Evolutionary conservation across 495 filamentous ascomycete genomes (phyloP).

Genomic region (Penicillium soppii): DNA sequence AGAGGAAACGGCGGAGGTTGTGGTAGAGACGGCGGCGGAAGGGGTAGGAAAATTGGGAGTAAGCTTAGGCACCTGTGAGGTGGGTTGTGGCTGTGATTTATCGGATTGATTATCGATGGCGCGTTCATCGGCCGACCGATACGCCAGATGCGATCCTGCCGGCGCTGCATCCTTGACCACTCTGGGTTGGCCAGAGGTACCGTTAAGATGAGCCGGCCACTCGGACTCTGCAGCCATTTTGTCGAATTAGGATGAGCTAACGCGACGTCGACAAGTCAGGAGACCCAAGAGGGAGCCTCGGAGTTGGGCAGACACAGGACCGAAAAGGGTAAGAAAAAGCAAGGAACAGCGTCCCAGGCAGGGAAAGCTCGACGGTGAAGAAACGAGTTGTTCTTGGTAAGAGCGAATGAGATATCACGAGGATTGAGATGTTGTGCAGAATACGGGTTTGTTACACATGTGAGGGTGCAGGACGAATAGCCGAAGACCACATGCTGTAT

Average conservation of each 20-base stretch:
- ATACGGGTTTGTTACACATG: slow-evolving; percentile 37
- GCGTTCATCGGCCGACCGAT: slow-evolving; percentile 30
- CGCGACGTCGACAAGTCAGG: slow-evolving; percentile 41
- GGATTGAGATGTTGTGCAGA: slow-evolving; percentile 31
- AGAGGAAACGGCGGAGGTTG: slow-evolving; percentile 48
- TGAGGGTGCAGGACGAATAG: slow-evolving; percentile 36
- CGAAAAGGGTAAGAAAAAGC: slow-evolving; percentile 22
- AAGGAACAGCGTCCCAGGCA: slow-evolving; percentile 22
- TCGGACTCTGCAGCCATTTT: slow-evolving; percentile 47
- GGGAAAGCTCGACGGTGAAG: slow-evolving; percentile 23
- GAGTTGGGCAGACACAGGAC: slow-evolving; percentile 30
- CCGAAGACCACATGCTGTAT: slow-evolving; percentile 44
- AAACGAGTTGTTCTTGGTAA: slow-evolving; percentile 15
- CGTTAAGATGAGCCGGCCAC: slow-evolving; percentile 42
- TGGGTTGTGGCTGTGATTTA: slow-evolving; percentile 30
- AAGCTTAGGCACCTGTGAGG: slow-evolving; percentile 41
- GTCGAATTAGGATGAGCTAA: slow-evolving; percentile 34
- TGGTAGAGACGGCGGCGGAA: slow-evolving; percentile 35
- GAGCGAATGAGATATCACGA: slow-evolving; percentile 19
- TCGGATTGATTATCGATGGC: slow-evolving; percentile 33
- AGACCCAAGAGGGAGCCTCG: slow-evolving; percentile 39
- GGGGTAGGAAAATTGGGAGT: slow-evolving; percentile 30
- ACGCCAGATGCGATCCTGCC: slow-evolving; percentile 23
- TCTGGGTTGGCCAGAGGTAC: slow-evolving; percentile 34
- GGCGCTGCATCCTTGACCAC: slow-evolving; percentile 30